Percentiles rank a stretch among this genome's conserved stretches.
Conservation (phyloP, 768 basidiomycete genomes). For the Lactifluus rugatus region DNA sequence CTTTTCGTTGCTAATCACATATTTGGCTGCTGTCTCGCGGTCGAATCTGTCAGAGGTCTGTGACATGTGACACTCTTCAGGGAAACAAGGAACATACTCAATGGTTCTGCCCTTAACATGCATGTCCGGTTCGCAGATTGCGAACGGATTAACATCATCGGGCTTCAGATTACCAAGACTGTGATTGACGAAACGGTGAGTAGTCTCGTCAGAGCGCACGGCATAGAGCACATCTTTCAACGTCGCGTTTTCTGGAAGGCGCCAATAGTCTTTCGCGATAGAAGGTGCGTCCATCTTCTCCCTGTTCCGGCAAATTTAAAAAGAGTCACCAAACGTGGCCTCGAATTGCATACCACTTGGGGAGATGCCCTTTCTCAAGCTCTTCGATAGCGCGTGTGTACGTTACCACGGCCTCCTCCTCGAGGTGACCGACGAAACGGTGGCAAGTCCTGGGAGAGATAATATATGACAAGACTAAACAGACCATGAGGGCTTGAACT, state of each 20-base stretch:
- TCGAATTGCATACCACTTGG: constrained; percentile 52
- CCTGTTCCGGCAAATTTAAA: constrained; percentile 31
- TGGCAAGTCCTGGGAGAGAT: constrained; percentile 69
- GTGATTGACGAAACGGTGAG: constrained; percentile 94
- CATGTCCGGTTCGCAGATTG: constrained; percentile 83
- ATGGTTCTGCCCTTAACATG: constrained; percentile 65
- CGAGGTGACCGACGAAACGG: constrained; percentile 85
- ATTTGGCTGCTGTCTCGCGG: constrained; percentile 10
- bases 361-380: constrained; percentile 69
- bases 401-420: constrained; percentile 92
- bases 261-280: constrained; percentile 96
- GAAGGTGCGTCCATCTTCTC: constrained; percentile 62
- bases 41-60: constrained; percentile 7
- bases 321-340: background rate
- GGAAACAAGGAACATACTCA: constrained; percentile 35
- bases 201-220: constrained; percentile 87
- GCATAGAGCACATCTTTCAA: constrained; percentile 86
- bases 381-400: constrained; percentile 83
- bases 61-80: constrained; percentile 4
- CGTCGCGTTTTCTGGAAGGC: constrained; percentile 59
- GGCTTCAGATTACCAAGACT: constrained; percentile 79
- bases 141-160: constrained; percentile 82
- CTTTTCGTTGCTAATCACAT: constrained; percentile 9
- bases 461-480: constrained; percentile 64
- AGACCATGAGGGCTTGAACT: background rate